Evolutionary conservation across 2,329 filamentous ascomycete species (phyloP), one percentile per base, ranked within the genome.

Genomic region (Phaeosphaeria sp.): DNA sequence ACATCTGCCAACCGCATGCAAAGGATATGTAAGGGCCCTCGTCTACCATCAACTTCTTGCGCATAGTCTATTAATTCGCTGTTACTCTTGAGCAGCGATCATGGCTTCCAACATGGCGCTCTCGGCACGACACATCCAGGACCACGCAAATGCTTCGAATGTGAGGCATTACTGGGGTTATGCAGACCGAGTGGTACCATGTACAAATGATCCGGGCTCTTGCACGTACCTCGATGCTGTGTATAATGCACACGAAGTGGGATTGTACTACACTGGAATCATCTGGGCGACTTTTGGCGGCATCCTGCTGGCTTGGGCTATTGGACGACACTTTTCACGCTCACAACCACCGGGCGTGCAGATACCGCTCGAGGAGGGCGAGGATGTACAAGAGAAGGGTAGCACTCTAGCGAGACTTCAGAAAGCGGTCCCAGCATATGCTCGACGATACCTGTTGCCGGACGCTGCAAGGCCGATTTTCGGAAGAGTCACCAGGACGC

Each of bases 401-500:
- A 66, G 64, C 43, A 60, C 65, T 15, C 23, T 72, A 4, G 63
- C 73, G 33, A 67, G 73, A 48, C 58, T 70, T 3, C 63, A 68
- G 41, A 67, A 67, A 22, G 75, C 84, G 2, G 55, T 82, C 18
- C 69, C 76, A 15, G 75, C 84, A 0, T 70, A 77, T 3, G 68
- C 75, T 15, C 80, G 86, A 18, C 80, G 77, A 27, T 82, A 84
- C 65, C 79, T 92, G 2, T 83, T 92, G 1, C 86, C 86, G 0
- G 88, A 91, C 64, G 81, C 83, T 2, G 74, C 83, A 2, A 78
- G 82, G 18, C 66, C 74, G 20, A 66, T 91, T 52, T 92, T 93
- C 63, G 89, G 90, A 25, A 82, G 86, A 58, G 87, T 88, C 1
- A 90, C 88, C 0, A 83, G 89, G 20, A 80, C 91, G 6, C 90